Base-by-base conservation (phyloP, 1,139 yeast species). In the Saccharomyces hybrid region DNA sequence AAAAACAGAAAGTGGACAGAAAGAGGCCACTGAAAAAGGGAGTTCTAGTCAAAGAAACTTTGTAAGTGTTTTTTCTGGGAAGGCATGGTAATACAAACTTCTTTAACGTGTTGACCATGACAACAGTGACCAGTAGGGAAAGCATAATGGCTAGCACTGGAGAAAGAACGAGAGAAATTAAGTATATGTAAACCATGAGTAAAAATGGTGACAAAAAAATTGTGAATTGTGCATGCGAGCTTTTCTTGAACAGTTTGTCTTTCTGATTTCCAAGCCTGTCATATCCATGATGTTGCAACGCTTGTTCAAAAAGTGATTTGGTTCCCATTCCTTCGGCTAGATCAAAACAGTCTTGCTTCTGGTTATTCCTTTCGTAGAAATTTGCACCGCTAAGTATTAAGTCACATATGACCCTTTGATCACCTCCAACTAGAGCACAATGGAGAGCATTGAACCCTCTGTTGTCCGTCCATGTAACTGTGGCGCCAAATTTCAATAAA, bases 371-470 rank as follows among this genome's bases (percentile, higher is more conserved):
- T 9, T 77, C 78, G 53, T 68, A 70, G 1, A 86, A 73, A 60
- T 86, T 87, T 0, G 88, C 78, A 0, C 91, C 93, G 11, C 78
- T 76, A 52, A 82, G 82, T n/a, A 88, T 70, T 47, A 90, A 74
- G 2, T 46, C 41, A n/a, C 49, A 48, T 7, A 56, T 49, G 8
- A 56, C 50, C 19, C 80, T 70, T 55, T 77, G 75, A 59, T 81
- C 81, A 5, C 93, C 91, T 52, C 84, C 76, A 58, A 86, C 88
- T 55, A 88, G 78, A 0, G 89, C 86, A 96, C 96, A 89, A 67
- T 88, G 95, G 50, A 90, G 71, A 0, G 97, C 88, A 5, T 83
- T 80, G 65, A 88, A 86, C 5, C 88, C 84, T 14, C 81, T 76
- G 31, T 78, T 74, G 66, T 90, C 97, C 1, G 72, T 71, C 38